phyloP scores from a whole-genome alignment of 768 basidiomycete species.

The Boletellus ananas region DNA sequence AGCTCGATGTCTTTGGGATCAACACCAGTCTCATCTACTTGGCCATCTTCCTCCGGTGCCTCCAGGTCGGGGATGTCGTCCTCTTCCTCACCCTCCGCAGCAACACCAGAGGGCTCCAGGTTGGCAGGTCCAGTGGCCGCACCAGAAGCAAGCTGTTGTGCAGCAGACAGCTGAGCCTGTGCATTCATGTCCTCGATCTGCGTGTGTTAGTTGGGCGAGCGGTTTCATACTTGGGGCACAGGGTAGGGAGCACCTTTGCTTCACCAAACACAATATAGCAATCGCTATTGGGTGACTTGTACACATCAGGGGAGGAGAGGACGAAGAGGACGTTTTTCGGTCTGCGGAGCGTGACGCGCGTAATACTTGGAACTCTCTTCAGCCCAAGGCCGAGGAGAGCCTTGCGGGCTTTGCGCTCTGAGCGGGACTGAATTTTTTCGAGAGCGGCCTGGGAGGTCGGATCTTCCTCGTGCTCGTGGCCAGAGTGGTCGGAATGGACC shows the following conservation, averaged over 20 bases:
- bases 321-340: conserved; percentile 97
- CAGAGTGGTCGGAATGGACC: conserved; percentile 75
- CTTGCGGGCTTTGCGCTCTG: conserved; percentile 94
- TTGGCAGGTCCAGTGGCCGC: conserved; percentile 42
- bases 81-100: conserved; percentile 55
- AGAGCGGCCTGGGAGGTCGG: conserved; percentile 80
- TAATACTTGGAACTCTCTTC: conserved; percentile 90
- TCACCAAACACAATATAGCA: conserved; percentile 99
- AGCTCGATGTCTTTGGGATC: conserved; percentile 95
- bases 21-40: conserved; percentile 81
- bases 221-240: conserved; percentile 1
- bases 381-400: conserved; percentile 87
- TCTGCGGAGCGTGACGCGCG: conserved; percentile 89
- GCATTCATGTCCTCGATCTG: conserved; percentile 88
- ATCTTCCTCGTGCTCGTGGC: conserved; percentile 73
- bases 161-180: conserved; percentile 69
- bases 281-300: conserved; percentile 96
- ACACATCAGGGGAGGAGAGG: conserved; percentile 91
- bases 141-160: conserved; percentile 69
- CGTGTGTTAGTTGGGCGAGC: background rate
- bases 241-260: conserved; percentile 60
- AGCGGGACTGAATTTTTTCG: conserved; percentile 91
- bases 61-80: conserved; percentile 85
- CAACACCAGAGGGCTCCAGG: conserved; percentile 50
- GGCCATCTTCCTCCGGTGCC: conserved; percentile 75